These are phyloP conservation scores for Pythium sp. DNA, from an alignment of 352 stramenopile genomes.

Conservation along the genomic window DNA sequence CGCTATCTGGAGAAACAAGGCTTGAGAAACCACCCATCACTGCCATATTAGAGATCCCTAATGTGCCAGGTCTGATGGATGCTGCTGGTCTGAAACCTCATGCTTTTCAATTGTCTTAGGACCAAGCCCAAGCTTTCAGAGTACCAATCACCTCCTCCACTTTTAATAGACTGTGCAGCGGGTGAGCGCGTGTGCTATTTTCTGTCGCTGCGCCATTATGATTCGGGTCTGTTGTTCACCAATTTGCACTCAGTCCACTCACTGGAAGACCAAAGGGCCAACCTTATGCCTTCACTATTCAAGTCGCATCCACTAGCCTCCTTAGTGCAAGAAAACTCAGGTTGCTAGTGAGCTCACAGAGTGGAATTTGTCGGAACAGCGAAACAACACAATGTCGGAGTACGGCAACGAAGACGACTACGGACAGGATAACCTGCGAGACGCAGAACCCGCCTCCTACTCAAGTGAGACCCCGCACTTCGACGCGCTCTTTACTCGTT, in stretches of 20 bases:
- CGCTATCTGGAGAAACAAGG: conserved; percentile 72
- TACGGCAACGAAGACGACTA: conserved; percentile 25
- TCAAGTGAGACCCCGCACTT: conserved; percentile 66
- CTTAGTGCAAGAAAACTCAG: background rate
- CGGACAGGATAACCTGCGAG: conserved; percentile 12
- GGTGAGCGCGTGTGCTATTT: conserved; percentile 1
- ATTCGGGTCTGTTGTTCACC: background rate
- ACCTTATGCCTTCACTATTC: background rate
- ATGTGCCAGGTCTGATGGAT: conserved; percentile 5
- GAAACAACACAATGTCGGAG: conserved; percentile 22
- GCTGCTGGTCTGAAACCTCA: background rate
- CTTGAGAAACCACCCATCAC: background rate
- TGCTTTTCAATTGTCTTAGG: conserved; percentile 4
- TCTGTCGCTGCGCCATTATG: conserved; percentile 1
- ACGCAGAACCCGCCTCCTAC: conserved; percentile 24
- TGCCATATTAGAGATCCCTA: background rate
- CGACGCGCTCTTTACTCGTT: conserved; percentile 49
- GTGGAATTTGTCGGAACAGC: background rate
- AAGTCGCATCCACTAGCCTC: background rate
- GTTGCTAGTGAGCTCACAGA: background rate
- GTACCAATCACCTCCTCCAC: background rate
- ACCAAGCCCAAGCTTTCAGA: background rate
- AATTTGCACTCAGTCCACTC: background rate
- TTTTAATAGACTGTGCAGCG: conserved; percentile 8
- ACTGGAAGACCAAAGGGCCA: background rate